Conservation (phyloP, 2,329 filamentous ascomycete genomes). For the Pseudogymnoascus sp. region DNA sequence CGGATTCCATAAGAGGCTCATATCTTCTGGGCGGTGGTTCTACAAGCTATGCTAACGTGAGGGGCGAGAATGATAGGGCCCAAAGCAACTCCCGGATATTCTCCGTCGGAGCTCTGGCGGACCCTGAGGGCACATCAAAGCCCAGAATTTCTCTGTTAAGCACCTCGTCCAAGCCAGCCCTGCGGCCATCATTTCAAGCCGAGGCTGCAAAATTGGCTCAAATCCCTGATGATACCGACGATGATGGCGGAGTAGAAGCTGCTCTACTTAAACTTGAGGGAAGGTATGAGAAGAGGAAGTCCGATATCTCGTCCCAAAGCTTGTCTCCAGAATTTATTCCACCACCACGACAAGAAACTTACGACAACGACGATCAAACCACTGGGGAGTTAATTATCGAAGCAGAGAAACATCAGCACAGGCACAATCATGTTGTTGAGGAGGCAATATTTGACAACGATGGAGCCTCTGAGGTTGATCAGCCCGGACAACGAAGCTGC, state of each 20-base stretch:
- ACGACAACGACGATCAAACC: neutral
- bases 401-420: conserved; percentile 41
- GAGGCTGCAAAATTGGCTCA: conserved; percentile 82
- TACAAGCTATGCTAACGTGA: conserved; percentile 39
- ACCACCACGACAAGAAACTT: conserved; percentile 10
- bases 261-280: conserved; percentile 88
- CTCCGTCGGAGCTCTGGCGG: conserved; percentile 53
- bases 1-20: conserved; percentile 54
- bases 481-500: conserved; percentile 10
- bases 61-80: conserved; percentile 33
- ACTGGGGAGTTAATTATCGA: conserved; percentile 3
- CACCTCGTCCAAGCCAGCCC: conserved; percentile 55
- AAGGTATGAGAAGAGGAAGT: conserved; percentile 56
- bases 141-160: conserved; percentile 50
- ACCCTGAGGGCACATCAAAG: conserved; percentile 33
- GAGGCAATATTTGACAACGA: conserved; percentile 33
- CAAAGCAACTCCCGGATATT: conserved; percentile 42
- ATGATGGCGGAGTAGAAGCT: conserved; percentile 87
- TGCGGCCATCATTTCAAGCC: conserved; percentile 75
- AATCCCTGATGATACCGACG: conserved; percentile 73
- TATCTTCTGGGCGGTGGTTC: conserved; percentile 38
- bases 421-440: conserved; percentile 40
- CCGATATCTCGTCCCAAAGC: conserved; percentile 20
- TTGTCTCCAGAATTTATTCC: conserved; percentile 13
- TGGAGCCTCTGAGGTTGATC: conserved; percentile 22